phyloP scores from a whole-genome alignment of 2,329 filamentous ascomycete genomes.

The Colletotrichum horii region DNA sequence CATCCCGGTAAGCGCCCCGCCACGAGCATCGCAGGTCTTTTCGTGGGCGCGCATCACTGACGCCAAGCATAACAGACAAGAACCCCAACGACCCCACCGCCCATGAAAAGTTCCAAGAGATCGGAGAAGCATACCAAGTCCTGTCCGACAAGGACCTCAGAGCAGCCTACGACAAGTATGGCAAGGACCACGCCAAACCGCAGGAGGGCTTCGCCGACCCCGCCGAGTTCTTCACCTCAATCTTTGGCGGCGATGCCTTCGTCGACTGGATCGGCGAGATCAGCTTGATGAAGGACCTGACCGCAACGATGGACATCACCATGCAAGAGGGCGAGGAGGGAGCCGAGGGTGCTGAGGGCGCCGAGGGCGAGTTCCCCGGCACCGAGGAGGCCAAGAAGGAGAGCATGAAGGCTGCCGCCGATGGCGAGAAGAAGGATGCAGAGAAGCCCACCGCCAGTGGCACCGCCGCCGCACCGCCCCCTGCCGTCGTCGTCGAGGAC shows the following conservation, averaged over 20 bases:
- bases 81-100: conserved; percentile 96
- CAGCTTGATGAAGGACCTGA: conserved; percentile 97
- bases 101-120: conserved; percentile 91
- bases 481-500: conserved; percentile 46
- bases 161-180: conserved; percentile 94
- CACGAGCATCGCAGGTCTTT: neutral
- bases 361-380: conserved; percentile 60
- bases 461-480: conserved; percentile 30
- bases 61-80: conserved; percentile 70
- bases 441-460: conserved; percentile 32
- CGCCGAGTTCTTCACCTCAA: conserved; percentile 96
- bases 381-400: conserved; percentile 62
- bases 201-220: conserved; percentile 94
- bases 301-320: conserved; percentile 97
- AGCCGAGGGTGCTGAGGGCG: conserved; percentile 53
- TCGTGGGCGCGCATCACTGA: neutral
- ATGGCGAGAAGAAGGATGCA: conserved; percentile 30
- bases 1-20: conserved; percentile 71
- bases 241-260: conserved; percentile 97
- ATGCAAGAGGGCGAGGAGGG: conserved; percentile 81
- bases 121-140: conserved; percentile 78
- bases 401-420: conserved; percentile 50
- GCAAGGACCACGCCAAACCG: conserved; percentile 92
- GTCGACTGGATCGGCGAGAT: conserved; percentile 98
- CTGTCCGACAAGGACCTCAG: conserved; percentile 87